Evolutionary conservation across 305 asterid genomes (phyloP).

Genomic region (Euphrasia arctica): DNA sequence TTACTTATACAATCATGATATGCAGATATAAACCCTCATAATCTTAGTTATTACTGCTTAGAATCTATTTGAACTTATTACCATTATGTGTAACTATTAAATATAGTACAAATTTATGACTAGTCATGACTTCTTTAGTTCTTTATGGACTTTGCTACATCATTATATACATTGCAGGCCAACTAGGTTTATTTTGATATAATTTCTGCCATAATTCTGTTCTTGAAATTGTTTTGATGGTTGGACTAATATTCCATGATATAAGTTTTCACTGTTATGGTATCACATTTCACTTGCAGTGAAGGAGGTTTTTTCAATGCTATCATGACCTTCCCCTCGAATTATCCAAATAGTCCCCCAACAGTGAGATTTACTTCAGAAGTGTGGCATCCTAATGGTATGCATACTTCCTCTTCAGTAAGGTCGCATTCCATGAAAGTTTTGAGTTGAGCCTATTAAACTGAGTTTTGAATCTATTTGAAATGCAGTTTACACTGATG

Average conservation of each 20-base stretch:
- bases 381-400: conserved; percentile 99
- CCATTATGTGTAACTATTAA: no score
- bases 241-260: conserved; percentile 15
- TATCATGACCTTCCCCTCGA: conserved; percentile 86
- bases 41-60: no score
- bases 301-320: conserved; percentile 99
- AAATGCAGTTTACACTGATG: conserved; percentile 77
- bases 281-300: conserved; percentile 50
- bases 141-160: background rate
- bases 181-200: conserved; percentile 8
- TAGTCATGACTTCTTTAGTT: background rate
- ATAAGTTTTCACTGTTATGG: conserved; percentile 26
- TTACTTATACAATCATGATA: no score
- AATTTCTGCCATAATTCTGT: background rate
- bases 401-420: conserved; percentile 25
- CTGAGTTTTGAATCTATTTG: conserved; percentile 16
- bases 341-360: conserved; percentile 98
- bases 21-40: no score
- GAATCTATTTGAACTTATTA: no score
- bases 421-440: conserved; percentile 11
- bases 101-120: no score
- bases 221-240: background rate
- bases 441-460: conserved; percentile 2
- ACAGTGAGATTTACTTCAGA: conserved; percentile 92
- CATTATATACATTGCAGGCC: background rate